phyloP scores from a whole-genome alignment of 1,284 basidiomycete genomes.

The Irpex sp. region DNA sequence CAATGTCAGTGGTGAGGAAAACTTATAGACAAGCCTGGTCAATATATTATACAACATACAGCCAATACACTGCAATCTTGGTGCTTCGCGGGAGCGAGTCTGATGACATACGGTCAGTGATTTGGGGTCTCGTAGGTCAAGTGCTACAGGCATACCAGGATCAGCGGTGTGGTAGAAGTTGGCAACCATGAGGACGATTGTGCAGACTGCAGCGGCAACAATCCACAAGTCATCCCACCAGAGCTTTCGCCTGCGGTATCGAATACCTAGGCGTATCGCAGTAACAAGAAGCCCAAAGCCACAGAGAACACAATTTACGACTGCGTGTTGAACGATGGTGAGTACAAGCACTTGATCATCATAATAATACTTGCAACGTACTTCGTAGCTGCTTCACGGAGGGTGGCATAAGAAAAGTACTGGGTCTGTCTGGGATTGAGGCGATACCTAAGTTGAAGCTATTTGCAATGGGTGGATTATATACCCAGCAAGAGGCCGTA shows the following conservation, averaged over 20 bases:
- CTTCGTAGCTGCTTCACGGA: neutral
- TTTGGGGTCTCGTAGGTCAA: too few relatives aligned
- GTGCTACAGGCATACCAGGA: neutral
- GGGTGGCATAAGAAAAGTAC: conserved; percentile 16
- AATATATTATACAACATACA: neutral
- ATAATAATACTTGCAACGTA: neutral
- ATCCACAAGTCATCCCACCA: neutral
- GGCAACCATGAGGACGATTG: neutral
- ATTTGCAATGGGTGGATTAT: neutral
- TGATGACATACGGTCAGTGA: too few relatives aligned
- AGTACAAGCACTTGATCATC: too few relatives aligned
- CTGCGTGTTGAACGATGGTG: too few relatives aligned
- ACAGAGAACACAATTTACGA: neutral
- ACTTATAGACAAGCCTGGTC: too few relatives aligned
- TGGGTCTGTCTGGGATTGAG: conserved; percentile 34
- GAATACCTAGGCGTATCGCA: neutral
- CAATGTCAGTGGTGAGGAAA: too few relatives aligned
- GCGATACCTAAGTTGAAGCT: neutral
- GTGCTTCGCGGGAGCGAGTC: neutral
- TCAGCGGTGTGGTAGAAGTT: neutral
- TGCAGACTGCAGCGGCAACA: neutral
- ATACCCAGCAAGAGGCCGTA: too few relatives aligned
- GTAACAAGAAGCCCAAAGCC: neutral
- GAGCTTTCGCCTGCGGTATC: neutral
- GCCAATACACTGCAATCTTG: neutral